Conservation (phyloP, 2,329 filamentous ascomycete species). For the Aspergillus puulaauensis region DNA sequence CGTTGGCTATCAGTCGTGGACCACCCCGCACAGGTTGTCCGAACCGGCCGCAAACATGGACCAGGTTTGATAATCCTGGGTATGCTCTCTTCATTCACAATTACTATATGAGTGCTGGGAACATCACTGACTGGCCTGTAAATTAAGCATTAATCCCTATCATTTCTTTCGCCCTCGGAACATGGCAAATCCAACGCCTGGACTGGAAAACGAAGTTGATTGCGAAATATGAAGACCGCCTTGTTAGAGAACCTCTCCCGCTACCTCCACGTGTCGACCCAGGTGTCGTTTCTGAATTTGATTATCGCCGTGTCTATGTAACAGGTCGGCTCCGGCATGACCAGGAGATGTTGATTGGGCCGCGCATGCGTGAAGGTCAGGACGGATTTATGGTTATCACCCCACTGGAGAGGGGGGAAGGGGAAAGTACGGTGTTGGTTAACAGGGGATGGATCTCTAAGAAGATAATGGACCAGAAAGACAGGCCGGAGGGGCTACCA, state of each 20-base stretch:
- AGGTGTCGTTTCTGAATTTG: constrained; percentile 79
- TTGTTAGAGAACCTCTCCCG: constrained; percentile 80
- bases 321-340: constrained; percentile 77
- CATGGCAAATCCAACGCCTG: constrained; percentile 92
- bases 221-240: constrained; percentile 86
- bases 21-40: constrained; percentile 77
- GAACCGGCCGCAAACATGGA: constrained; percentile 71
- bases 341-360: constrained; percentile 93
- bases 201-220: constrained; percentile 93
- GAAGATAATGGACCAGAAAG: constrained; percentile 64
- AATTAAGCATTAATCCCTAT: constrained; percentile 74
- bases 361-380: constrained; percentile 81
- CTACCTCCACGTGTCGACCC: constrained; percentile 82
- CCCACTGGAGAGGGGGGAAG: constrained; percentile 70
- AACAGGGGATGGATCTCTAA: constrained; percentile 91
- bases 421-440: constrained; percentile 71
- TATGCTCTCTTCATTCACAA: constrained; percentile 32
- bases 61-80: constrained; percentile 76
- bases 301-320: constrained; percentile 81
- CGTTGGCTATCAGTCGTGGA: constrained; percentile 84
- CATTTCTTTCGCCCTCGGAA: constrained; percentile 84
- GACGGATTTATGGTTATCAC: constrained; percentile 92
- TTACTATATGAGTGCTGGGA: background rate
- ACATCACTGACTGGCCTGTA: background rate
- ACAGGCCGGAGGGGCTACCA: constrained; percentile 65